Evolutionary conservation across 305 asterid genomes (phyloP), one percentile per base, ranked within the genome.

Genomic region (Lippia alba): DNA sequence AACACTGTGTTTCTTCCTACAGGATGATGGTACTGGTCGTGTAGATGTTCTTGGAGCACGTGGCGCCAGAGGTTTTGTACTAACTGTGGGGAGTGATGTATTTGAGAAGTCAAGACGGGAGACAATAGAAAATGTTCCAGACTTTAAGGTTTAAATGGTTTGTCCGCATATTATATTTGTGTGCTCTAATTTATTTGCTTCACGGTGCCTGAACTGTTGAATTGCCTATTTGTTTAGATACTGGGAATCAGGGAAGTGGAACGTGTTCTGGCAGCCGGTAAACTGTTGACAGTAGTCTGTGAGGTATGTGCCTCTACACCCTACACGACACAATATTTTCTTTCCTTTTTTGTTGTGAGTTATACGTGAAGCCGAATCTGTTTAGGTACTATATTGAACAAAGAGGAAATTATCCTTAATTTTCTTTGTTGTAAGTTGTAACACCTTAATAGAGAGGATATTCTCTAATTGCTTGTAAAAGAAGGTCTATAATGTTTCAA

Each of bases 101-200:
- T 95, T 89, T 80, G 98, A 95, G 84, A 98, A 92, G 85, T 91
- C 97, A 0, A 98, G 96, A 45, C 85, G 96, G 74, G 99, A 98
- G 61, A 92, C 97, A 20, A 75, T 92, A 69, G 99, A 95, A 76
- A 90, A 92, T 85, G 96, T 90, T 66, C 99, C 92, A 82, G 99
- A 98, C 74, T 90, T 95, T 50, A 95, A 95, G 99, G 99, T 95
- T 63, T 66, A 80, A 54, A 11, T 55, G 65, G 33, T 68, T 61
- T 34, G 41, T 49, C 32, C 64, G 12, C 67, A 56, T 44, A 65
- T 70, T 66, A 7, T 64, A 48, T 33, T 67, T 54, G 49, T 62
- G 33, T 66, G 33, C 24, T 57, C 17, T 48, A 16, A 55, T 19
- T 45, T 50, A 36, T 50, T 15, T 61, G 19, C 45, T 50, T 14